phyloP scores from a whole-genome alignment of 108 stramenopile genomes.

The Cylindrotheca fusiformis region DNA sequence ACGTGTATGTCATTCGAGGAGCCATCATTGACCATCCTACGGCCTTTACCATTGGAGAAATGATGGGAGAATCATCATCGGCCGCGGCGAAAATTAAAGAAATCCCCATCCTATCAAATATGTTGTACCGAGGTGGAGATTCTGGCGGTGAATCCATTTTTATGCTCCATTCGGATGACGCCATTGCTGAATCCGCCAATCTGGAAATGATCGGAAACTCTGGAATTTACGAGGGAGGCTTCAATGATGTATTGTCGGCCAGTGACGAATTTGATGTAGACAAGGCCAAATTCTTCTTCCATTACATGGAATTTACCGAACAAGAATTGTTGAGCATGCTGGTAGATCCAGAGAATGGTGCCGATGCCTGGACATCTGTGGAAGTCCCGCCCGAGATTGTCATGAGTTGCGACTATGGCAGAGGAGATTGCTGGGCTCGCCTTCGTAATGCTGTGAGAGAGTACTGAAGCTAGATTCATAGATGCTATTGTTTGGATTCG shows the following conservation, averaged over 20 bases:
- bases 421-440: conserved; percentile 69
- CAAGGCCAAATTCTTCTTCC: conserved; percentile 80
- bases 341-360: conserved; percentile 40
- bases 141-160: conserved; percentile 51
- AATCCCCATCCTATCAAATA: conserved; percentile 15
- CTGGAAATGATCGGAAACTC: conserved; percentile 64
- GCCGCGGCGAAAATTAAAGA: too few species aligned
- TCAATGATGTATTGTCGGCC: conserved; percentile 31
- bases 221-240: conserved; percentile 75
- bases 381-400: conserved; percentile 69
- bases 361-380: conserved; percentile 71
- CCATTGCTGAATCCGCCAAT: conserved; percentile 26
- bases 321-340: conserved; percentile 75
- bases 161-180: conserved; percentile 62
- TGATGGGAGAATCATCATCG: conserved; percentile 46
- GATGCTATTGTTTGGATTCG: too few species aligned
- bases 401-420: conserved; percentile 50
- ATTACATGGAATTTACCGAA: conserved; percentile 75
- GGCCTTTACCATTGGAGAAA: conserved; percentile 78
- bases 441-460: conserved; percentile 51
- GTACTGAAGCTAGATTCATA: too few species aligned
- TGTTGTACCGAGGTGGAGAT: conserved; percentile 72
- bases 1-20: conserved; percentile 70
- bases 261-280: conserved; percentile 29
- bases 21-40: conserved; percentile 84